Evolutionary conservation across 345 rosid species (phyloP), one percentile per base, ranked within the genome.

Genomic region (Boechera stricta): DNA sequence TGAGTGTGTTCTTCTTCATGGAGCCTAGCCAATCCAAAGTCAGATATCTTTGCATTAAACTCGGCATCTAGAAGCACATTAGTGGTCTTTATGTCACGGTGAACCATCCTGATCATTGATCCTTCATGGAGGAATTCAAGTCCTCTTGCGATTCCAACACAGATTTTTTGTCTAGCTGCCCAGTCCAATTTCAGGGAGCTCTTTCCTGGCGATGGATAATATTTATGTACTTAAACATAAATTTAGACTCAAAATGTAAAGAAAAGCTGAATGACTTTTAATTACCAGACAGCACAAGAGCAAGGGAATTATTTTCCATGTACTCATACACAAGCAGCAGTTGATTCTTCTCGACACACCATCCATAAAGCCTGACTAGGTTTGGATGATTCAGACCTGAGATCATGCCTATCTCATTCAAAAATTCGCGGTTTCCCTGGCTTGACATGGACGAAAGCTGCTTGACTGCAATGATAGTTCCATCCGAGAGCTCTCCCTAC

Each of bases 1-100:
- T 85, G 94, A 29, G 79, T 81, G 35, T 86, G 78, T 4, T 85
- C 92, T 56, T 63, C 85, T 26, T 82, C 85, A 12, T 84, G 45
- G 21, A 86, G 86, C 74, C 83, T 84, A 66, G 95, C 95, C 75
- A 90, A 70, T 21, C 92, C 95, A 65, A 90, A 90, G 59, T 90
- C 95, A 0, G 92, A 90, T 73, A 90, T 88, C 69, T 85, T 90
- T 7, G 95, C 82, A 73, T 85, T 90, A 2, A 87, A 69, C 31
- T 86, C 76, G 0, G 21, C 49, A 26, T 89, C 89, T 11, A 90
- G 87, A 18, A 87, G 85, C 28, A 88, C 84, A 54, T 90, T 90
- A 4, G 85, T 78, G 42, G 80, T 83, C 77, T 89, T 89, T 58
- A 89, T 89, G 73, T 89, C 94, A 59, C 90, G 82, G 62, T 88